Evolutionary conservation across 2,329 filamentous ascomycete genomes (phyloP), one percentile per base, ranked within the genome.

Genomic region (Colletotrichum horii): DNA sequence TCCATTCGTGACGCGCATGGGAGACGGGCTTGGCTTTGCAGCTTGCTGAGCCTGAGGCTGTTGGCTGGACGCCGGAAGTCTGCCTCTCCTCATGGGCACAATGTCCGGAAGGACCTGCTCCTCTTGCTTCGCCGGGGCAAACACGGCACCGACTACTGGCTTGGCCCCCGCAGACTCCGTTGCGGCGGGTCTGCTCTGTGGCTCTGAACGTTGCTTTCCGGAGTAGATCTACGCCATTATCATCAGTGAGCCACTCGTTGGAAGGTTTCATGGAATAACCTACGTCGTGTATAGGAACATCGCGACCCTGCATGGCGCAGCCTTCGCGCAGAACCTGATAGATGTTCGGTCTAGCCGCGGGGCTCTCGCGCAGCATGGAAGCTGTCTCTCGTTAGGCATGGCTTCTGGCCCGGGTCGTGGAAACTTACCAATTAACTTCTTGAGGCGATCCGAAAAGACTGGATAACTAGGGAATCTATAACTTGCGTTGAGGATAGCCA

Each of bases 401-500:
- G 32, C 36, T 78, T 65, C 78, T 66, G 58, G 19, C 19, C 19
- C 24, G 69, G 55, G 36, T n/a, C 16, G 55, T 64, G 48, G 72
- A 52, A 16, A 61, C 78, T 68, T 81, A 98, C 95, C 94, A 82
- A 98, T 98, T 55, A 99, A 88, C 80, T 93, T 93, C 88, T 98
- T 98, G 71, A 98, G 86, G 71, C 94, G 92, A 79, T 98, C 95
- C 0, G 97, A 98, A 83, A 99, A 99, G 22, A 91, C 88, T 32
- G 97, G 97, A 81, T 98, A 95, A 75, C 90, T 91, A 8, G 96
- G 97, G 80, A 95, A 99, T 81, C 95, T 96, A 89, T 95, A 98
- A 84, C 93, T 97, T 66, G 97, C 97, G 82, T 98, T 98, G 76
- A 99, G 87, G 78, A 99, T 99, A 15, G 97, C 97, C 88, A 98